A percentile compares a stretch with the other conserved stretches of the same genome.
phyloP scores from a whole-genome alignment of 441 rosid species.

The Capsella rubella region DNA sequence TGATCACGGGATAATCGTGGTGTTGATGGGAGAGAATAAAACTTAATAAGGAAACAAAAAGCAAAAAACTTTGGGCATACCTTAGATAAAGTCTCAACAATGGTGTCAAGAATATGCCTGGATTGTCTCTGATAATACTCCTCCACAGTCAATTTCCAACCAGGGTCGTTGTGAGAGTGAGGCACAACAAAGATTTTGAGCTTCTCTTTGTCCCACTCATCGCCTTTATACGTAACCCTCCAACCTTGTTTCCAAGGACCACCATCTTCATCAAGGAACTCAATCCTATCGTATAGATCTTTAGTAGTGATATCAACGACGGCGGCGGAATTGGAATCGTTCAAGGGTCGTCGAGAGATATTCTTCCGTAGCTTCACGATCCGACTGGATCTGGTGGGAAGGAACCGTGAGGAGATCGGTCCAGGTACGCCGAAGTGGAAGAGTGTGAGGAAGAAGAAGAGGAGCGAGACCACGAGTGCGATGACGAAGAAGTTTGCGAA shows the following conservation, averaged over 20 bases:
- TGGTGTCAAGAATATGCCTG: slow-evolving; percentile 83
- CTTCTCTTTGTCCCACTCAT: slow-evolving; percentile 89
- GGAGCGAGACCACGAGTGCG: slow-evolving; percentile 66
- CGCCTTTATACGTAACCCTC: slow-evolving; percentile 76
- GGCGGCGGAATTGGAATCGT: slow-evolving; percentile 50
- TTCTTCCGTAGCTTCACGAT: slow-evolving; percentile 51
- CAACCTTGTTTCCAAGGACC: slow-evolving; percentile 99
- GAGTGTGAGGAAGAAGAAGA: slow-evolving; percentile 79
- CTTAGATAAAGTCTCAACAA: slow-evolving; percentile 84
- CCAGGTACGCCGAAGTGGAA: slow-evolving; percentile 78
- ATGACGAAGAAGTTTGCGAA: slow-evolving; percentile 77
- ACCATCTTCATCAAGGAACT: slow-evolving; percentile 82
- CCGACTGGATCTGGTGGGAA: slow-evolving; percentile 51
- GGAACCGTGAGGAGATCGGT: slow-evolving; percentile 64
- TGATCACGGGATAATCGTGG: slow-evolving; percentile 25
- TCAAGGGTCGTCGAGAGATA: slow-evolving; percentile 39
- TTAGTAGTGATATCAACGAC: slow-evolving; percentile 81
- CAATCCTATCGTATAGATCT: slow-evolving; percentile 86
- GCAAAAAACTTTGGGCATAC: slow-evolving; percentile 48
- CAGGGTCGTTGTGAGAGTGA: slow-evolving; percentile 99
- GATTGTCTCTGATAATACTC: slow-evolving; percentile 92
- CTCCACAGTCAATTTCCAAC: slow-evolving; percentile 95
- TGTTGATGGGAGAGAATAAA: slow-evolving; percentile 1
- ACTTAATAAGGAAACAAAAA: background rate
- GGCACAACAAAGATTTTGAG: slow-evolving; percentile 92